Evolutionary conservation across 2,329 filamentous ascomycete genomes (phyloP).

Genomic region (Cercospora nicotianae): DNA sequence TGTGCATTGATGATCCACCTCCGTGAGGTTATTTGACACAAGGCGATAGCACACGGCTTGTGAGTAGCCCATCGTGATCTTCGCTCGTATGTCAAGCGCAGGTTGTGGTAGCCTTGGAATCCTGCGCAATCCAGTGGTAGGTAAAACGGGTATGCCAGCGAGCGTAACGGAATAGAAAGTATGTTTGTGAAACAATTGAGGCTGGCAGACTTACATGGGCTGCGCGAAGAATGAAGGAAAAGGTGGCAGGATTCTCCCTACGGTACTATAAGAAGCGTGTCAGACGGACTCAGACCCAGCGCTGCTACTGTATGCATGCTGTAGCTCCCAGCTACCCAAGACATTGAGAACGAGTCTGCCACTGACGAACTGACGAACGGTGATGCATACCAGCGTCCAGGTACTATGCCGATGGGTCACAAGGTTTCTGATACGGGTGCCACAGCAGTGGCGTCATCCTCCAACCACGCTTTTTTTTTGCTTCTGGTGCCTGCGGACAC

Average conservation of each 20-base stretch:
- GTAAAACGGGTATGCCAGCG: conserved; percentile 6
- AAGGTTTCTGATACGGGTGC: conserved; percentile 11
- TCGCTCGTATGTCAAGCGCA: not conserved
- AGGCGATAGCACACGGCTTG: conserved; percentile 24
- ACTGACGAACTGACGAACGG: not conserved
- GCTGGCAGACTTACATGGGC: conserved; percentile 4
- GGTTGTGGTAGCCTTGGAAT: not conserved
- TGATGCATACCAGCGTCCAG: not conserved
- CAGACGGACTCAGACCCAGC: conserved; percentile 7
- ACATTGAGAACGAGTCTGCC: conserved; percentile 4
- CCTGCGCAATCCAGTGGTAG: conserved; percentile 1
- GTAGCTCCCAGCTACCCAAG: not conserved
- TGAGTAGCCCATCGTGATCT: conserved; percentile 19
- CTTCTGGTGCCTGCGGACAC: not conserved
- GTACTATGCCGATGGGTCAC: conserved; percentile 2
- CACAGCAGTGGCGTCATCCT: conserved; percentile 14
- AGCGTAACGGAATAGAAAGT: conserved; percentile 9
- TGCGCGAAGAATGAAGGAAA: not conserved
- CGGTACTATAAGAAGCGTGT: conserved; percentile 4
- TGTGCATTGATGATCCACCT: conserved; percentile 28
- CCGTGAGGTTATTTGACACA: conserved; percentile 23
- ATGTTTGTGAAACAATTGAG: conserved; percentile 4
- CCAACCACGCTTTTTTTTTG: not conserved
- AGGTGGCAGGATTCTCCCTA: conserved; percentile 10
- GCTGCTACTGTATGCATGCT: not conserved